Base-by-base conservation (phyloP, 164 flowering plant genomes). In the Umbellularia californica region DNA sequence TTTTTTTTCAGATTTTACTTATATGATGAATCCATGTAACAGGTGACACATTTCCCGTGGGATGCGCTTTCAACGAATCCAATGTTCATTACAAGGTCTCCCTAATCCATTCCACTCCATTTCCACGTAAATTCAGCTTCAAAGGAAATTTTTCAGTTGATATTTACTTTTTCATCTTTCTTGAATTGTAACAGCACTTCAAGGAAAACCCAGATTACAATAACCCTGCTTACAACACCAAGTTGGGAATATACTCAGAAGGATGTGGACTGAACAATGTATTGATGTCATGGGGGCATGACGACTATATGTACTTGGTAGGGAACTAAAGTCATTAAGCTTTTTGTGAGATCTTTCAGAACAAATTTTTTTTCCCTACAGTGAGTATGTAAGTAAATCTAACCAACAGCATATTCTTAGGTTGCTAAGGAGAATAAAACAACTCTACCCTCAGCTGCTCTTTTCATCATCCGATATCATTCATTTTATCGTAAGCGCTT, bases 31-130 rank as follows among this genome's bases (percentile, higher is more conserved):
- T 41, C 7, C 33, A 76, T 72, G 15, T 76, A 74, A 24, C 77
- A 86, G 93, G 93, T n/a, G 97, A 92, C 70, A 92, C 92, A n/a
- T 88, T 75, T 70, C 97, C 97, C 4, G 80, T 92, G 47, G 97
- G 97, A 1, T 92, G 97, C 70, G 89, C 92, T 22, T 92, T 88
- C 28, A 88, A 90, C 50, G 86, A 87, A 74, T 79, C 92, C 25
- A 90, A 81, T 51, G 84, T 92, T 68, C 93, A 92, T 77, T 79
- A 85, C 85, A 85, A 90, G 95, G 92, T 90, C 23, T 25, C 14
- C 12, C 64, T 15, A 41, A 9, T 47, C 12, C 28, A 47, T 9
- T 13, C 50, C 30, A 22, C 15, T 41, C 19, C 19, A 22, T 70
- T 52, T 51, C 24, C 62, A 58, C n/a, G 5, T n/a, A 17, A 4